phyloP scores from a whole-genome alignment of 1,284 basidiomycete species.

The Pholiota adiposa region DNA sequence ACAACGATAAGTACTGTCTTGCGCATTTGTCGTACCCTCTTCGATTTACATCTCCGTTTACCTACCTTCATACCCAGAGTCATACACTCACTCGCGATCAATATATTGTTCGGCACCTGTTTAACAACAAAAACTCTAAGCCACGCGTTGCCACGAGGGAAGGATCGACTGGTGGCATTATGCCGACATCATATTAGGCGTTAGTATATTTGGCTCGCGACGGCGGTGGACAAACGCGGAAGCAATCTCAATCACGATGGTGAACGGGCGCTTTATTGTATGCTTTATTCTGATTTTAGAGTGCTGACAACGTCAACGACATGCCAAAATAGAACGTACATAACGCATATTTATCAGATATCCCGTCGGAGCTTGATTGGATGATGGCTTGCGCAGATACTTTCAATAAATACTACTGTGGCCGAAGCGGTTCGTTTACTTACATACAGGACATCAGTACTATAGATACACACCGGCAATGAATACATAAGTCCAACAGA shows the following conservation, averaged over 20 bases:
- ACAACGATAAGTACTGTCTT: background rate
- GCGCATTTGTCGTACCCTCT: background rate
- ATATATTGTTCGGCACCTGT: background rate
- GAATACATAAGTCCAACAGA: background rate
- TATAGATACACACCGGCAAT: background rate
- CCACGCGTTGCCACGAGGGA: slow-evolving; percentile 1
- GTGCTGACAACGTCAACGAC: background rate
- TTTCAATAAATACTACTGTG: background rate
- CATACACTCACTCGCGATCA: background rate
- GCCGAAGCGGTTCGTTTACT: background rate
- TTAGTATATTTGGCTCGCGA: background rate
- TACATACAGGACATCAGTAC: background rate
- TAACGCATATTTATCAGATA: background rate
- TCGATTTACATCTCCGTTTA: background rate
- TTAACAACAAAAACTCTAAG: background rate
- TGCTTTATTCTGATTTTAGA: too few relatives aligned
- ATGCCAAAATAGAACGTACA: background rate
- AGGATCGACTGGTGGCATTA: background rate
- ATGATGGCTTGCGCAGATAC: background rate
- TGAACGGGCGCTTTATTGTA: background rate
- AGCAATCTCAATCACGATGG: background rate
- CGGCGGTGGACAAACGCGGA: background rate
- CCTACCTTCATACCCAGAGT: background rate
- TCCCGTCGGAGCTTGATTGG: background rate
- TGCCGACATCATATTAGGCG: too few relatives aligned